These are phyloP conservation scores for Postia placenta DNA, from an alignment of 768 basidiomycete genomes.

Conservation along the genomic window DNA sequence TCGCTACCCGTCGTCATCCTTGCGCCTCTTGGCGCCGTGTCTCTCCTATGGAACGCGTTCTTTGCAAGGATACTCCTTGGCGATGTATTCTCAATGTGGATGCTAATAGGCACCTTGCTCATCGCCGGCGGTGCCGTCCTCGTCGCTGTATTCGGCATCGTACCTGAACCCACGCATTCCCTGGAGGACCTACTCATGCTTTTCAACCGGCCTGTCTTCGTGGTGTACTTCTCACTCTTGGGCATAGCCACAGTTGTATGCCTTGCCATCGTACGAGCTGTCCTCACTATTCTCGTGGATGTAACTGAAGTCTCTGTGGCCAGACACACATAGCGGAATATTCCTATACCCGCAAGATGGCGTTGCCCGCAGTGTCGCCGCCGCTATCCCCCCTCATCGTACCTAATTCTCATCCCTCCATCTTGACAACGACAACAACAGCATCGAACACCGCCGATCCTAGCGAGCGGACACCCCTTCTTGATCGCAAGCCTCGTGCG, in stretches of 20 bases:
- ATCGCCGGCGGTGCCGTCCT: slow-evolving; percentile 86
- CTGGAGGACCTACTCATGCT: slow-evolving; percentile 78
- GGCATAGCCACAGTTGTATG: slow-evolving; percentile 52
- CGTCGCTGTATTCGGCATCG: slow-evolving; percentile 89
- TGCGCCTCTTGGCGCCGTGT: slow-evolving; percentile 88
- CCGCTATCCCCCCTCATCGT: slow-evolving; percentile 31
- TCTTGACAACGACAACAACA: slow-evolving; percentile 29
- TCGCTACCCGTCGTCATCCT: slow-evolving; percentile 93
- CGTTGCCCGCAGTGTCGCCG: slow-evolving; percentile 24
- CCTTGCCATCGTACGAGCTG: slow-evolving; percentile 53
- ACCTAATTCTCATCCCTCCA: slow-evolving; percentile 28
- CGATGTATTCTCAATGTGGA: slow-evolving; percentile 79
- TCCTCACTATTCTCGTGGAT: neutral
- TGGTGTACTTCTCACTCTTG: slow-evolving; percentile 75
- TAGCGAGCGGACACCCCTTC: slow-evolving; percentile 52
- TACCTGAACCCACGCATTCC: slow-evolving; percentile 81
- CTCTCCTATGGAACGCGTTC: slow-evolving; percentile 90
- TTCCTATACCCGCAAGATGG: slow-evolving; percentile 39
- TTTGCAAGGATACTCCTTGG: slow-evolving; percentile 82
- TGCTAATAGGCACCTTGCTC: slow-evolving; percentile 80
- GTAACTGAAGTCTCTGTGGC: neutral
- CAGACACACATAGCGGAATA: slow-evolving; percentile 76
- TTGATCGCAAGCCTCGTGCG: slow-evolving; percentile 33
- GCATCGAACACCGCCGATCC: slow-evolving; percentile 21
- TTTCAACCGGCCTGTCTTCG: slow-evolving; percentile 70